Base-by-base conservation (phyloP, 2,329 filamentous ascomycete species). In the Colletotrichum truncatum region DNA sequence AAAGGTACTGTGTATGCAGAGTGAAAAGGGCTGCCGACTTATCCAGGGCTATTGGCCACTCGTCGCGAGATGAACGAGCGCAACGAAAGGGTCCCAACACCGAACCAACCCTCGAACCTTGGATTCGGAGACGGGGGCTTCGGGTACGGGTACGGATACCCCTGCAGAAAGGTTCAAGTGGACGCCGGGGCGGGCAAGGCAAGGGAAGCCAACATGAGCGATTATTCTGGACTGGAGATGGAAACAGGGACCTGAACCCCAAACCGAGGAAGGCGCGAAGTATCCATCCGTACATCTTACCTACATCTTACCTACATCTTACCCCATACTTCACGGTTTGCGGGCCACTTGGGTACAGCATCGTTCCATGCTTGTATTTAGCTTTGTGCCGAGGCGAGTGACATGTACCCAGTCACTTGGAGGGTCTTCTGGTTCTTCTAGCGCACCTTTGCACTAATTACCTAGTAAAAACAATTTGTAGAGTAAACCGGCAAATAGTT, bases 201-300 rank as follows among this genome's bases (percentile, higher is more conserved):
- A 49, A 45, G 34, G 43, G n/a, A 45, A 30, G 23, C 49, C 49
- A 43, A 65, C 14, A 23, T 55, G 41, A 56, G 63, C 41, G 57
- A 66, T n/a, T 56, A 63, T 62, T 55, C 21, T 53, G 39, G 12
- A 34, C 30, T 53, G 39, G 21, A 39, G 18, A 39, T 55, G 39
- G 39, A 36, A 25, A 34, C 26, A 30, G 11, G 52, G 12, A 12
- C 39, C 12, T 23, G 21, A 39, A 41, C 16, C 25, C 46, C 23
- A 45, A 48, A 39, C 10, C 12, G 14, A 36, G 43, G 7, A 14
- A 11, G n/a, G 25, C 32, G 25, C 23, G 16, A 48, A 12, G 46
- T 28, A 61, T 46, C 41, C 34, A 49, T 49, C 10, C 23, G 39
- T 61, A 43, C 46, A 64, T 53, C 34, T 28, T 25, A 36, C 54